phyloP scores from a whole-genome alignment of 495 filamentous ascomycete genomes.

The Penicillium cinerascens region DNA sequence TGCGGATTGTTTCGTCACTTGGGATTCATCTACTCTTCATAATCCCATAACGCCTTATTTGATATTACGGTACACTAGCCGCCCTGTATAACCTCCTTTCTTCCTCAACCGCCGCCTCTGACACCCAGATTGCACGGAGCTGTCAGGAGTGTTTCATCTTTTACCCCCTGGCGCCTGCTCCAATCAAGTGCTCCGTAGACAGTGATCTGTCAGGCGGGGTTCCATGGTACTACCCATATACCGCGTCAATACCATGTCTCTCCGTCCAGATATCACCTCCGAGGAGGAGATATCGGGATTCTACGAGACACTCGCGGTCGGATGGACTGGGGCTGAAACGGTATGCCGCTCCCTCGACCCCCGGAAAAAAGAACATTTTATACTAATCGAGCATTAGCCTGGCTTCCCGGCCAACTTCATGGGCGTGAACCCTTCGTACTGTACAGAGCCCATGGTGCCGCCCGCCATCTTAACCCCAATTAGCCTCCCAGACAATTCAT shows the following conservation, averaged over 20 bases:
- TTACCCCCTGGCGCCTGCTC: conserved; percentile 17
- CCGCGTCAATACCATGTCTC: conserved; percentile 24
- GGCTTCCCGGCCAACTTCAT: conserved; percentile 28
- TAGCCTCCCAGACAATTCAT: conserved; percentile 40
- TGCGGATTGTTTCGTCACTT: neutral
- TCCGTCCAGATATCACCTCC: conserved; percentile 18
- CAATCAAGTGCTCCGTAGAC: conserved; percentile 14
- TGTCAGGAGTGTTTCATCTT: conserved; percentile 25
- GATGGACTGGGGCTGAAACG: conserved; percentile 33
- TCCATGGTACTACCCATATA: conserved; percentile 5
- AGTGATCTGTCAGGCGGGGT: neutral
- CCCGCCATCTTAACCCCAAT: conserved; percentile 36
- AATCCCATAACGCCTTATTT: neutral
- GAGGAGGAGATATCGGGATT: conserved; percentile 29
- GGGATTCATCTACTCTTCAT: neutral
- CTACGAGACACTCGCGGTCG: conserved; percentile 26
- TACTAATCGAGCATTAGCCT: conserved; percentile 14
- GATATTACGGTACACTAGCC: conserved; percentile 11
- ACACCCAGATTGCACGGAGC: conserved; percentile 12
- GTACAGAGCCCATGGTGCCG: conserved; percentile 29
- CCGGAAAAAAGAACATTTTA: neutral
- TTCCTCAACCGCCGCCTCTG: conserved; percentile 7
- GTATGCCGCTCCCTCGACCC: conserved; percentile 24
- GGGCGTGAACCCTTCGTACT: conserved; percentile 31
- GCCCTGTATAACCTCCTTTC: conserved; percentile 4